Evolutionary conservation across 23 red algal species (phyloP), one percentile per base, ranked within the genome.

Genomic region (Gracilariopsis chorda): DNA sequence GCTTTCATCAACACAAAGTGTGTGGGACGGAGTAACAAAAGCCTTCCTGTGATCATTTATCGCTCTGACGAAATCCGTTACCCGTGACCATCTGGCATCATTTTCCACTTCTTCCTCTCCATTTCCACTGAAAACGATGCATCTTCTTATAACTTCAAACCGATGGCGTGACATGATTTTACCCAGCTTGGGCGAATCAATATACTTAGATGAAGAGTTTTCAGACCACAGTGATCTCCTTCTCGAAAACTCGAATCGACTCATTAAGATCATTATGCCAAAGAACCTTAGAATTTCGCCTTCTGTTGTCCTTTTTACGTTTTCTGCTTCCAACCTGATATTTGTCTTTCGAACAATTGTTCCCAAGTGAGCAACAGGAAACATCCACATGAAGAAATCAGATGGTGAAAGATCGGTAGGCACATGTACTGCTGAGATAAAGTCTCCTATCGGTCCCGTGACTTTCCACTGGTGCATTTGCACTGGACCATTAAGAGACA

Each of bases 301-400:
- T 4, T 6, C 49, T 19, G 45, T 45, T 53, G 35, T 28, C 8
- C 13, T 27, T 19, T 41, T 39, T 23, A 48, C 23, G 9, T 10
- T 48, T 29, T 80, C 23, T 51, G 20, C 4, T 58, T 6, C 39
- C 35, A 58, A 28, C 2, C 11, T 6, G 16, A 9, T 25, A 37
- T 58, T 51, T 1, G 4, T 1, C 28, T n/a, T 21, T 10, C 51
- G 40, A 17, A 39, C 47, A 44, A 42, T 79, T 20, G 43, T 36
- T 3, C 20, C n/a, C n/a, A 79, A 43, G 4, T 79, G 74, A 36
- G 40, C 30, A 4, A 42, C 9, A 24, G 74, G 74, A 4, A 79
- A 79, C 48, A 80, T 80, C 76, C 76, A 80, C 76, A 80, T 57
- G 48, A 80, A 80, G n/a, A 46, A 80, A 20, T 80, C 76, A 51